A percentile compares a stretch with the other conserved stretches of the same genome.
Evolutionary conservation across 192 early-diverging fungal genomes (phyloP).

Genomic region (Endogone sp.): DNA sequence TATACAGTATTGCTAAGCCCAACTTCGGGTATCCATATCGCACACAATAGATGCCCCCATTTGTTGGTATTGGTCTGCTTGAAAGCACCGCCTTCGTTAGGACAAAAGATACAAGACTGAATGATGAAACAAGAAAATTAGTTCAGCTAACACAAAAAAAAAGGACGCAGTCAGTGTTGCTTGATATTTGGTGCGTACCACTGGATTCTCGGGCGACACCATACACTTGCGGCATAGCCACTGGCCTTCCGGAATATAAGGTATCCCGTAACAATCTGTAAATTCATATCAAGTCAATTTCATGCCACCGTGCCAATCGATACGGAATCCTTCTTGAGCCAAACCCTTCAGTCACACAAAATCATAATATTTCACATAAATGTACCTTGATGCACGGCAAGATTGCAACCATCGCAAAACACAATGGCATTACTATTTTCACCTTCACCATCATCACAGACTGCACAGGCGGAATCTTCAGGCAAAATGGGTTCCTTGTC

Average conservation of each 20-base stretch:
- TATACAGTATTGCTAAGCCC: constrained; percentile 82
- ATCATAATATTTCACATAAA: background rate
- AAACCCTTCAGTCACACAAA: no score
- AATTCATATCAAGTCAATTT: background rate
- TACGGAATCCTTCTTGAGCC: no score
- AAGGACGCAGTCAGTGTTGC: no score
- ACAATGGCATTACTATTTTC: constrained; percentile 99
- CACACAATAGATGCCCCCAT: constrained; percentile 96
- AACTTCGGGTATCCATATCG: constrained; percentile 97
- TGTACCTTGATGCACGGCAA: constrained; percentile 96
- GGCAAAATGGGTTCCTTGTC: constrained; percentile 50
- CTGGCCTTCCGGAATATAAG: constrained; percentile 98
- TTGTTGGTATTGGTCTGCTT: constrained; percentile 91
- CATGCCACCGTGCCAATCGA: no score
- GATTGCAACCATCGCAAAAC: constrained; percentile 98
- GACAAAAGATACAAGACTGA: constrained; percentile 86
- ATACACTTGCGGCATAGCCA: constrained; percentile 99
- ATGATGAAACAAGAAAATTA: constrained; percentile 12
- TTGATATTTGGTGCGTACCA: constrained; percentile 42
- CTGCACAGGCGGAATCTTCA: constrained; percentile 86
- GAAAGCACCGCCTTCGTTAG: constrained; percentile 90
- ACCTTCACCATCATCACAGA: constrained; percentile 98
- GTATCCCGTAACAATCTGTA: constrained; percentile 96
- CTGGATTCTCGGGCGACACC: constrained; percentile 86
- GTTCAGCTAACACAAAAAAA: background rate